phyloP scores from a whole-genome alignment of 1,139 yeast genomes.

The Candida glucosophila region DNA sequence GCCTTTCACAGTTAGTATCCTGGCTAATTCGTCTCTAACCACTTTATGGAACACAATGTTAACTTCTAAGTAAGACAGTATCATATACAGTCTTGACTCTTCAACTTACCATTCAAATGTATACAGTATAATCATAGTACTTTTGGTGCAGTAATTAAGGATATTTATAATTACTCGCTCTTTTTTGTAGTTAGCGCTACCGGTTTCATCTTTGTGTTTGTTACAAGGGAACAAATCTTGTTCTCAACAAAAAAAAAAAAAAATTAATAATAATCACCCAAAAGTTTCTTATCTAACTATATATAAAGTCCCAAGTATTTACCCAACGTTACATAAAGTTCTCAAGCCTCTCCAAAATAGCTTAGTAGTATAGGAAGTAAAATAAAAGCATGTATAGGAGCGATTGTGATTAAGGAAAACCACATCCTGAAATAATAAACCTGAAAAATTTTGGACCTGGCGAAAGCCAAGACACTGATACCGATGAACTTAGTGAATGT shows the following conservation, averaged over 20 bases:
- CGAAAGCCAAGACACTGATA: constrained; percentile 76
- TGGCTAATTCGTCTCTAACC: too few species aligned
- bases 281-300: too few species aligned
- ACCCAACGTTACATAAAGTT: neutral
- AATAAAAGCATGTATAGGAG: constrained; percentile 69
- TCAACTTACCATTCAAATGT: constrained; percentile 23
- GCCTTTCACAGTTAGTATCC: constrained; percentile 36
- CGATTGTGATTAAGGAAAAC: constrained; percentile 71
- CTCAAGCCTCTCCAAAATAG: constrained; percentile 35
- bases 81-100: neutral
- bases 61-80: too few species aligned
- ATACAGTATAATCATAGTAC: constrained; percentile 16
- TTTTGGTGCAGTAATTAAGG: too few species aligned
- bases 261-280: too few species aligned
- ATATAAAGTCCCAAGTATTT: too few species aligned
- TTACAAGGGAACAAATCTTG: neutral
- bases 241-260: neutral
- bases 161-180: too few species aligned
- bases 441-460: constrained; percentile 79
- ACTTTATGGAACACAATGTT: too few species aligned
- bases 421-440: constrained; percentile 94
- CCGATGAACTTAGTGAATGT: constrained; percentile 87
- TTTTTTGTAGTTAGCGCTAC: too few species aligned
- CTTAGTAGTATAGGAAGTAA: constrained; percentile 71
- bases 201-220: too few species aligned